A percentile compares a stretch with the other conserved stretches of the same genome.
Evolutionary conservation across 805 yeast species (phyloP).

Genomic region (Metschnikowia rubicola): DNA sequence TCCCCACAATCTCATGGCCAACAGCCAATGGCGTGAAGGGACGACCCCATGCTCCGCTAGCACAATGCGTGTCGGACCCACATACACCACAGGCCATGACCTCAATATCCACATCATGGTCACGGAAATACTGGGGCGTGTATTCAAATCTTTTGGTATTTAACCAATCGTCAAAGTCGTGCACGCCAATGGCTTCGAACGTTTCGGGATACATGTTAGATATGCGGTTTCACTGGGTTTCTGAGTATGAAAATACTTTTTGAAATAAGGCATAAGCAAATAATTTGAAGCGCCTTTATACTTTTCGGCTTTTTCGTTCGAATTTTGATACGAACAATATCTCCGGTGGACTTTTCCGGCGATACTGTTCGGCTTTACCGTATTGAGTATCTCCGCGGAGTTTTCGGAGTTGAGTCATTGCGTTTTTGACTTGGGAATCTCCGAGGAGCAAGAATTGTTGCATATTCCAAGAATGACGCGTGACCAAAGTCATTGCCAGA

Average conservation of each 20-base stretch:
- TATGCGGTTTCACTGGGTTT: neutral
- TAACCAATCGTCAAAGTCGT: conserved; percentile 20
- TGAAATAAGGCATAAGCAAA: no score
- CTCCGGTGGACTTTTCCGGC: no score
- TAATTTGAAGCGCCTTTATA: no score
- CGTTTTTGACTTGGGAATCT: no score
- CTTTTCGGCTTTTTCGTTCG: no score
- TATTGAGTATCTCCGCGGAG: no score
- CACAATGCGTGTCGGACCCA: conserved; percentile 56
- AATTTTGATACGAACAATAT: no score
- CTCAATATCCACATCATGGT: conserved; percentile 18
- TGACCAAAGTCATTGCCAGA: no score
- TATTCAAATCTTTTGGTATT: conserved; percentile 17
- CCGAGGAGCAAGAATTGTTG: no score
- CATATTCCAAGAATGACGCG: no score
- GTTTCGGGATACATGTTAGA: conserved; percentile 17
- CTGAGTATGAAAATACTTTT: neutral
- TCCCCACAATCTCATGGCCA: conserved; percentile 28
- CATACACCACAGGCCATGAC: conserved; percentile 37
- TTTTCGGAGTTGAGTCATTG: no score
- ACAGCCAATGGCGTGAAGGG: conserved; percentile 21
- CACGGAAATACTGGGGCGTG: conserved; percentile 18
- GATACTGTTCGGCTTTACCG: no score
- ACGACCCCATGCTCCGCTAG: conserved; percentile 50
- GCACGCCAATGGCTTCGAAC: conserved; percentile 17